Evolutionary conservation across 1,284 basidiomycete species (phyloP), one percentile per base, ranked within the genome.

Genomic region (Moesziomyces sp.): DNA sequence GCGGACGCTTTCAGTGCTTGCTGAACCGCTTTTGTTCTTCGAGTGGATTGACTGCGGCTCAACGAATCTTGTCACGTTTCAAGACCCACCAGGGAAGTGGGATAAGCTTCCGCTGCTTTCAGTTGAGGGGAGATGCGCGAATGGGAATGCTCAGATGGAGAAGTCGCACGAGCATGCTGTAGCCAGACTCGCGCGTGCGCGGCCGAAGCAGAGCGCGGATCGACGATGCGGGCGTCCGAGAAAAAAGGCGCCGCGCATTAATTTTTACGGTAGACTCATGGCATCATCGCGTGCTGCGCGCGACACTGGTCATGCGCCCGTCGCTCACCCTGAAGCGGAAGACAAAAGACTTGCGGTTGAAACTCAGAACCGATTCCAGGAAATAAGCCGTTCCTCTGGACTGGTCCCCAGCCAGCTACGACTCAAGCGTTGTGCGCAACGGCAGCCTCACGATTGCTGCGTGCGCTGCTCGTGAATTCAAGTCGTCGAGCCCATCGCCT

Each of bases 161-260:
- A 28, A 23, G 23, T 19, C 23, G 18, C 13, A 45, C 30, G 30
- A 28, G 7, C 16, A 11, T 3, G 43, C 26, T 21, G 28, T 16
- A 18, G 28, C 24, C 40, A 53, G 28, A 38, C 10, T 11, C 30
- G 30, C 30, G 10, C 10, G 30, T 33, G 30, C 30, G 13, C 11
- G 13, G 30, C 30, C 3, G 30, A 33, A 33, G 30, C 13, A 40
- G 16, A 18, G 38, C 18, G 38, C 3, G 50, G 52, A 46, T 55
- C 45, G 35, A 40, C 53, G 45, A 57, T 50, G 47, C 47, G 26
- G 55, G 28, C 28, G 48, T 50, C 47, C 46, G 30, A 28, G 24
- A 43, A 43, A 24, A 26, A 33, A 11, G 30, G 30, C 30, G 30
- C 30, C 3, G 30, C 30, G 30, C 30, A 33, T 33, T 13, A 33